Base-by-base conservation (phyloP, 768 basidiomycete genomes). In the Suillus subalutaceus region DNA sequence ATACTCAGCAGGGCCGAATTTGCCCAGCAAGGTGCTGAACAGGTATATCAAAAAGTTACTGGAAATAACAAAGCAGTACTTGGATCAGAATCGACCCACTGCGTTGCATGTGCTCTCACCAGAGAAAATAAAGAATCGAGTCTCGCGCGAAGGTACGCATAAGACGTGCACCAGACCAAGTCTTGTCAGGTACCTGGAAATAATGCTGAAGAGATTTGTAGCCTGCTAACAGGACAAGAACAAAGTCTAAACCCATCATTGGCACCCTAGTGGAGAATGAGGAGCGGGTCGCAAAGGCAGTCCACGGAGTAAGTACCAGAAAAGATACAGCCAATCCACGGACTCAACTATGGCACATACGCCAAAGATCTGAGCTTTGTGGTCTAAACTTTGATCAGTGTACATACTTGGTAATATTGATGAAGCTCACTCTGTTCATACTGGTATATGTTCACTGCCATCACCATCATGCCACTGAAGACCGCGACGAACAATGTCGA, bases 201-300 rank as follows among this genome's bases (percentile, higher is more conserved):
- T 65, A 65, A 3, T 65, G 64, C 20, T 65, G 64, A 15, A 65
- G 35, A 18, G 64, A 65, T 63, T 65, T 65, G 58, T 62, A 65
- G 23, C 59, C 64, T 40, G 46, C 64, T 18, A 65, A 48, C 8
- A 43, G 18, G 13, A 65, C 64, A n/a, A 65, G 64, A 7, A 65
- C 55, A 23, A 62, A 43, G 41, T 63, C 64, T 2, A 65, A 63
- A 10, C 58, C 32, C 61, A 65, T 65, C 56, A 65, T 41, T 9
- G 64, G 61, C 30, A 46, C 32, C 64, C 64, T 65, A 18, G 9
- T 16, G 43, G 55, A 35, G 16, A 62, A 7, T 59, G 23, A 59
- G 38, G 57, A 23, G 23, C 7, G 2, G 1, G 16, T 58, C 38
- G 23, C 10, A 23, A 62, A 13, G 20, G n/a, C 0, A 35, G 30